Conservation (phyloP, 1,139 yeast species). For the Geotrichum phurueaensis region DNA sequence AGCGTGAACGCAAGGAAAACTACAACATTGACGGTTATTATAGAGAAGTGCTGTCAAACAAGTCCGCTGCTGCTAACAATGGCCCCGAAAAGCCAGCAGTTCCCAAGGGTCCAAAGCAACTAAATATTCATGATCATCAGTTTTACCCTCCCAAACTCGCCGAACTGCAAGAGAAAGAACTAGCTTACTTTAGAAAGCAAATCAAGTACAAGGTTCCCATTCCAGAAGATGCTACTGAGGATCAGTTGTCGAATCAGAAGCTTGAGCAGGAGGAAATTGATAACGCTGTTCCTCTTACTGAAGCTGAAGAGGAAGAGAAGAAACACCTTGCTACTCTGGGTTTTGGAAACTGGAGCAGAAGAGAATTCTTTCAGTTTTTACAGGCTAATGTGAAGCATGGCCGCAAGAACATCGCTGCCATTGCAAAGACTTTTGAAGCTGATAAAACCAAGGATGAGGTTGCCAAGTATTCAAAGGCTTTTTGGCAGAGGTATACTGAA, state of each 20-base stretch:
- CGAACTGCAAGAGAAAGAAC: slow-evolving; percentile 70
- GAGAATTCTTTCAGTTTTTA: slow-evolving; percentile 82
- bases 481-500: slow-evolving; percentile 67
- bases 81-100: slow-evolving; percentile 38
- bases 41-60: slow-evolving; percentile 54
- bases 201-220: slow-evolving; percentile 63
- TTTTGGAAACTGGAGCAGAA: slow-evolving; percentile 74
- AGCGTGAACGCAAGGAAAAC: slow-evolving; percentile 84
- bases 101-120: slow-evolving; percentile 66
- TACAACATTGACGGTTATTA: slow-evolving; percentile 85
- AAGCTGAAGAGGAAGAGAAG: slow-evolving; percentile 64
- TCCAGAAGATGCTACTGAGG: slow-evolving; percentile 50
- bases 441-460: slow-evolving; percentile 68
- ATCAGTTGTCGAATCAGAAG: slow-evolving; percentile 37
- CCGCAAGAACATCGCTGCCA: slow-evolving; percentile 51
- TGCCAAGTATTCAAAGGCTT: slow-evolving; percentile 56
- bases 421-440: slow-evolving; percentile 53
- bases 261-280: slow-evolving; percentile 69
- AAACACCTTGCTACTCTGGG: slow-evolving; percentile 57
- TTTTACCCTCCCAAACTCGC: slow-evolving; percentile 66
- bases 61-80: slow-evolving; percentile 34
- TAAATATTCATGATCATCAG: slow-evolving; percentile 79
- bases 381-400: slow-evolving; percentile 81
- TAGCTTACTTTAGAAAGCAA: slow-evolving; percentile 65
- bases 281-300: slow-evolving; percentile 64